Conservation (phyloP, 2,329 filamentous ascomycete species). For the Talaromyces sp. region DNA sequence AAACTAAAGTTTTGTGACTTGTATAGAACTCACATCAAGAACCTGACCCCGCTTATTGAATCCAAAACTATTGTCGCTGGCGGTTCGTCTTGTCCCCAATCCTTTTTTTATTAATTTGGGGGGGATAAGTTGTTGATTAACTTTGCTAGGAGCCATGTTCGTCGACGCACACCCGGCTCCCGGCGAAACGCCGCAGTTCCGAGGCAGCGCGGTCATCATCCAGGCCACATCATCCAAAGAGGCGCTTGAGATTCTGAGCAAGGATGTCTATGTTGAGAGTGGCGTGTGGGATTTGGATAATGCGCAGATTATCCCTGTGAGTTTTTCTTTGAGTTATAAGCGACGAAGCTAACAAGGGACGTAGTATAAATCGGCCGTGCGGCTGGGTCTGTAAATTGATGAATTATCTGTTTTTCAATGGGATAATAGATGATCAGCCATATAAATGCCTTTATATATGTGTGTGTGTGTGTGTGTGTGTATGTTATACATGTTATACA, state of each 20-base stretch:
- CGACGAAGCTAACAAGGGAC: neutral
- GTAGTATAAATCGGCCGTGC: neutral
- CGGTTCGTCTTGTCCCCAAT: constrained; percentile 40
- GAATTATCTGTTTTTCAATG: neutral
- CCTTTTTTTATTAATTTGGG: neutral
- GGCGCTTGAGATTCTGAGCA: constrained; percentile 59
- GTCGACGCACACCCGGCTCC: constrained; percentile 58
- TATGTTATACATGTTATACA: constrained; percentile 31
- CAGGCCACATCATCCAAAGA: constrained; percentile 65
- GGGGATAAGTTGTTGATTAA: neutral
- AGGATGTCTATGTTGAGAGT: constrained; percentile 65
- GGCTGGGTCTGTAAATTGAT: neutral
- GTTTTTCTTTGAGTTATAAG: constrained; percentile 10
- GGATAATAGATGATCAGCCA: neutral
- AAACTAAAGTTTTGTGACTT: neutral
- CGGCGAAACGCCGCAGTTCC: constrained; percentile 59
- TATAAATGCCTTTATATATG: neutral
- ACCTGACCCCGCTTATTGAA: constrained; percentile 49
- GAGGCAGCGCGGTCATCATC: constrained; percentile 66
- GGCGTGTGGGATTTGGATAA: constrained; percentile 80
- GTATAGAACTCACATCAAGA: constrained; percentile 50
- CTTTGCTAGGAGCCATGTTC: constrained; percentile 57
- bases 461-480: neutral
- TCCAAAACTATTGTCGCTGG: constrained; percentile 59
- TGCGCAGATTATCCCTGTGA: constrained; percentile 39